Base-by-base conservation (phyloP, 2,329 filamentous ascomycete genomes). In the Aspergillus japonicus region DNA sequence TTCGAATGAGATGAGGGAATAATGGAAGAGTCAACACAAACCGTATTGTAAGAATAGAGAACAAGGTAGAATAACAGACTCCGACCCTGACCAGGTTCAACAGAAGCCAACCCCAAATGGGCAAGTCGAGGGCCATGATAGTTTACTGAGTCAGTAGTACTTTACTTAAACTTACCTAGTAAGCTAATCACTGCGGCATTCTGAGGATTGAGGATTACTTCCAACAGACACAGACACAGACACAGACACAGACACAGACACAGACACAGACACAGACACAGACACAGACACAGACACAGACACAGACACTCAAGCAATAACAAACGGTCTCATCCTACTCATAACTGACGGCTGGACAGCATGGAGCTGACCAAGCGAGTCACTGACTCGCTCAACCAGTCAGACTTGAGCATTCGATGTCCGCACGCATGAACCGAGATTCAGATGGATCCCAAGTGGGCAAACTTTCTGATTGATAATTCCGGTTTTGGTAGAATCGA, bases 401-500 rank as follows among this genome's bases (percentile, higher is more conserved):
- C 14, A 44, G 39, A 19, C 39, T 44, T 19, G 16, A 19, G 39
- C 39, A 44, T 35, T 35, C 33, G 16, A 4, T 35, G 33, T 35
- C 33, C 11, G 14, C 11, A 35, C 12, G 39, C 16, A 44, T 44
- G 39, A 19, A 44, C 7, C 14, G 39, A 44, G 16, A 44, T 44
- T 44, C 39, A 6, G 39, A 44, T 44, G 39, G 39, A 44, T 44
- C 39, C 14, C 49, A 51, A 55, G 39, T 33, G 14, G 42, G 53
- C 53, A 55, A 33, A 66, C 61, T 61, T 60, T 61, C 47, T 54
- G 51, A 59, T 52, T 48, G 52, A 58, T 58, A 50, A 52, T 57
- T 60, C 29, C 50, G 49, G 33, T 51, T 47, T 23, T 52, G 16
- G 33, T 14, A 35, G 42, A 44, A 58, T 39, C 26, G 47, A 35